Evolutionary conservation across 192 early-diverging fungal species (phyloP), one percentile per base, ranked within the genome.

Genomic region (Coemansia sp.): DNA sequence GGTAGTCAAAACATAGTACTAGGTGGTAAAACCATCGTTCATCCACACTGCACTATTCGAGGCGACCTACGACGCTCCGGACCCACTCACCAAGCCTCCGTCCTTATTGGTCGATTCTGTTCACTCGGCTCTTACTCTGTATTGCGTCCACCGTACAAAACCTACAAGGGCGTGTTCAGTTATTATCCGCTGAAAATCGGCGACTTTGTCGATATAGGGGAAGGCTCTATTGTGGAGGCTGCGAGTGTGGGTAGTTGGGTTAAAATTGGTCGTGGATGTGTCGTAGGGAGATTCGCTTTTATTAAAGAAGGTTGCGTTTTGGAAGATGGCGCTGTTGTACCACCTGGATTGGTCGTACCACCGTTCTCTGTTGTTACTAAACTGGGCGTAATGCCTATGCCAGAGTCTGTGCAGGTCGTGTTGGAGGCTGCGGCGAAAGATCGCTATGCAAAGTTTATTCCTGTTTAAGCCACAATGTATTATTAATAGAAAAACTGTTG

Each of bases 101-200:
- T 99, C 21, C 90, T 92, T 35, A 94, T 97, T 62, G 97, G 97
- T 17, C 83, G 91, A 43, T 97, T 95, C 72, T 96, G 96, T 76
- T 78, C 95, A 9, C 76, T 98, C 2, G 87, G 90, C 7, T 82
- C 88, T 64, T 74, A 84, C 8, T 92, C 91, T 1, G 88, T 97
- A 3, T 89, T 99, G 26, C 87, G 95, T 13, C 97, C 97, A 16
- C 97, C 97, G 1, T 96, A 92, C 80, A 99, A 97, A 68, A 92
- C 93, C 16, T 96, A 96, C 82, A 85, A 85, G 66, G 95, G 94
- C 32, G 80, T 90, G 6, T 98, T 99, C 76, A 95, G 90, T 77
- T 98, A 99, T 74, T 99, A 95, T 62, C 96, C 96, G 38, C 91
- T 97, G 84, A 98, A 97, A 75, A 94, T 99, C 46, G 96, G 94